Base-by-base conservation (phyloP, 805 yeast genomes). In the Priceomyces haplophilus region DNA sequence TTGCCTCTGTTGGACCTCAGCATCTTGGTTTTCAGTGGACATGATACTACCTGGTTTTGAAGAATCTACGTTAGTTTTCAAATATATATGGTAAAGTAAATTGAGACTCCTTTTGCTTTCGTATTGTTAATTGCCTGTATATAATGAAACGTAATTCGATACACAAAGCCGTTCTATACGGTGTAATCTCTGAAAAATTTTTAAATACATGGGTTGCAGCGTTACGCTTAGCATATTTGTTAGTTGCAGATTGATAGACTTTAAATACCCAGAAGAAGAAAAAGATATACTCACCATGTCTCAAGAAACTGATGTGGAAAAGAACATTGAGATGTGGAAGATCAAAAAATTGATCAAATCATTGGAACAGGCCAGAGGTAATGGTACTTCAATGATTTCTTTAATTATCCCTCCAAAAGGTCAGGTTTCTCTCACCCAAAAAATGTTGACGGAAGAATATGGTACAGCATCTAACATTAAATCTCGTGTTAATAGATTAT, bases 321-420 rank as follows among this genome's bases (percentile, higher is more conserved):
- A 87, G 73, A 91, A 90, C 73, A 91, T 93, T 64, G 96, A 93
- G 75, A 90, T 93, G 75, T 93, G 99, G 99, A 93, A 93, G 82
- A 83, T 93, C 77, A 91, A 90, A 77, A 93, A 93, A 72, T 78
- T 88, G 67, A 73, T 90, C 77, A 86, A 86, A 69, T 80, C 85
- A 47, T 78, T 93, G 55, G 93, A 93, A 64, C 73, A 72, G 57
- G 98, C 98, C 41, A 81, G 97, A 67, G 99, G 99, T 67, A 93
- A 91, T 65, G 99, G 99, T 68, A 93, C 99, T 37, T 93, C 99
- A 18, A 93, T 93, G 98, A 93, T 93, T 62, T 89, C 97, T 20
- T 76, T 93, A 63, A 87, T 93, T 56, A 88, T 90, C 51, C 97
- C 99, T 34, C 99, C 99, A 56, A 83, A 80, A 64, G 91, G 95